Base-by-base conservation (phyloP, 352 stramenopile species). In the Globisporangium paroecandrum region DNA sequence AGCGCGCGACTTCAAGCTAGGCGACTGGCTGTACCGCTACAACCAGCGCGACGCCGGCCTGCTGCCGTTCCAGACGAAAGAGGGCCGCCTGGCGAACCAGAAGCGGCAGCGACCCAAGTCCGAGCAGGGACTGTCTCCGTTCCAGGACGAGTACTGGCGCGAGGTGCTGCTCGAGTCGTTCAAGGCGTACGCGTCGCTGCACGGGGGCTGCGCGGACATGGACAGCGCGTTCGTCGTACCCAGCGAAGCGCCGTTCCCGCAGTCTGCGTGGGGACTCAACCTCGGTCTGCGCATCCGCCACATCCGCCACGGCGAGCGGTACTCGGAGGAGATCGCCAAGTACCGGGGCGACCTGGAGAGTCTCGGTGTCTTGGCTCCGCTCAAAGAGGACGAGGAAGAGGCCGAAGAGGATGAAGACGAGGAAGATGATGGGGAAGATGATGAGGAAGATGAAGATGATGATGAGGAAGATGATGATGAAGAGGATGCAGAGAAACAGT, bases 1-100 rank as follows among this genome's bases (percentile, higher is more conserved):
- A 18, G 81, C 88, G 10, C 87, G 82, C 63, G 86, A 89, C 27
- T 89, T 98, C 60, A 77, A 90, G 54, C 77, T 98, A 4, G 95
- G 95, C 6, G 84, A 89, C 18, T 90, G 91, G 71, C 77, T 98
- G 29, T 85, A 93, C 64, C 82, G 86, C n/a, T 85, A 83, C 60
- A 72, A 77, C 29, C 77, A 72, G 24, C 77, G 76, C 47, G 75
- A 73, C 29, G 75, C 64, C 1, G 73, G 69, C 9, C 54, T 83
- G 24, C 70, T 87, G 36, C 75, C 77, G 46, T 79, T 80, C 55
- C 79, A 83, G 70, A 82, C 65, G 1, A 67, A 68, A 60, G 76
- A 82, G 29, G 73, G 69, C 20, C 60, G 51, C 18, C 9, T 61
- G 25, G 56, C 41, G 51, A 70, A 43, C 43, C 66, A 70, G 53